Percentiles rank a stretch among this genome's conserved stretches.
phyloP scores from a whole-genome alignment of 768 basidiomycete species.

The Boletus subcaerulescens region DNA sequence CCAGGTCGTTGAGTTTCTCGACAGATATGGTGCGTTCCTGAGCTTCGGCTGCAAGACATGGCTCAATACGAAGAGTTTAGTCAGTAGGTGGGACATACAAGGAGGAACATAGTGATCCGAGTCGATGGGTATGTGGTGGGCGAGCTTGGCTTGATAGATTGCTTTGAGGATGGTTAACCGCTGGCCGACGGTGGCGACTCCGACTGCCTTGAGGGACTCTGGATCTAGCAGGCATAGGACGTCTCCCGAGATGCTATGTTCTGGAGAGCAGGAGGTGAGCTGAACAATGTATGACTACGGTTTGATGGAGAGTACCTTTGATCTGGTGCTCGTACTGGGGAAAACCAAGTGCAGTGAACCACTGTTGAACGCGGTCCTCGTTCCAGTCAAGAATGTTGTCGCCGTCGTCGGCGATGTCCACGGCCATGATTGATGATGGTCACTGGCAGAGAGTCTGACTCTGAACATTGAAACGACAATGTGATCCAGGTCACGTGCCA shows the following conservation, averaged over 20 bases:
- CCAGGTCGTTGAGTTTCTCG: slow-evolving; percentile 61
- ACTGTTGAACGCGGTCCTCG: slow-evolving; percentile 75
- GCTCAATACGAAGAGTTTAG: neutral
- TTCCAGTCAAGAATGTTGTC: slow-evolving; percentile 60
- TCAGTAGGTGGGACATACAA: slow-evolving; percentile 50
- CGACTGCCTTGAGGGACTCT: slow-evolving; percentile 83
- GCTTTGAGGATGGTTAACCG: slow-evolving; percentile 88
- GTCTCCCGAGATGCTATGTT: slow-evolving; percentile 91
- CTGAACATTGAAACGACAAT: neutral
- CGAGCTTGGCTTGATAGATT: slow-evolving; percentile 85
- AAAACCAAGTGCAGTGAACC: slow-evolving; percentile 74
- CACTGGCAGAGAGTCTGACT: neutral
- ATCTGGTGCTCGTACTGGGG: slow-evolving; percentile 84
- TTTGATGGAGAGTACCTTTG: slow-evolving; percentile 47
- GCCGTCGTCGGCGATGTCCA: slow-evolving; percentile 29
- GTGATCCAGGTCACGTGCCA: slow-evolving; percentile 18
- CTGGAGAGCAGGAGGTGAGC: slow-evolving; percentile 38
- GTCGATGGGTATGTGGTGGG: slow-evolving; percentile 78
- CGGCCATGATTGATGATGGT: slow-evolving; percentile 14
- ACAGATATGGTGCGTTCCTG: slow-evolving; percentile 57
- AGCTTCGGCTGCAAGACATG: slow-evolving; percentile 47
- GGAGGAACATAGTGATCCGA: slow-evolving; percentile 85
- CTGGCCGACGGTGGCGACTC: slow-evolving; percentile 89
- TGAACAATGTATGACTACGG: neutral
- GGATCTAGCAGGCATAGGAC: slow-evolving; percentile 79